Evolutionary conservation across 2,329 filamentous ascomycete species (phyloP).

Genomic region (Monilinia laxa): DNA sequence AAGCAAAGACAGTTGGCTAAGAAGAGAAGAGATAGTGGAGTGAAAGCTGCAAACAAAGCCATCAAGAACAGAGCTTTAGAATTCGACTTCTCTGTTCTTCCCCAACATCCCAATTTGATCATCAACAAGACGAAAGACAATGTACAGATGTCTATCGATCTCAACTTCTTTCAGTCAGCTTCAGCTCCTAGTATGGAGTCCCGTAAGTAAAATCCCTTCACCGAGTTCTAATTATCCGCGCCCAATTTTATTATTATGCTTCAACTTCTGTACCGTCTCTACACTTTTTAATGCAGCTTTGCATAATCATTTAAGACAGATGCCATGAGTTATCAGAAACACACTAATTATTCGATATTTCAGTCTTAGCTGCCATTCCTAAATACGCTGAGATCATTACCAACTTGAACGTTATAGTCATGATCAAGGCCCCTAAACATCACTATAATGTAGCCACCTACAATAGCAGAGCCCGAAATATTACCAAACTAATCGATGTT

Average conservation of each 20-base stretch:
- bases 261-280: not conserved
- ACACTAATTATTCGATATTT: not conserved
- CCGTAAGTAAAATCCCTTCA: not conserved
- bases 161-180: not conserved
- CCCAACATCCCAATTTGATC: not conserved
- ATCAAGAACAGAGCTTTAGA: not conserved
- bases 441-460: not conserved
- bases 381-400: not conserved
- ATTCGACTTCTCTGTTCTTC: not conserved
- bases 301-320: too few species aligned
- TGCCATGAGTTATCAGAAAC: not conserved
- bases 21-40: not conserved
- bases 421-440: not conserved
- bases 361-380: not conserved
- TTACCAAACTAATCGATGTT: fast-evolving
- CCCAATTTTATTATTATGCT: not conserved
- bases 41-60: not conserved
- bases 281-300: not conserved
- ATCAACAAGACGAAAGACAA: not conserved
- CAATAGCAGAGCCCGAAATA: not conserved
- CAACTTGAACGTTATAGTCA: not conserved
- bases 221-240: not conserved
- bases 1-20: not conserved
- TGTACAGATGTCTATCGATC: not conserved
- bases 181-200: not conserved